phyloP scores from a whole-genome alignment of 202 grass and related monocot genomes.

The Setaria italica region DNA sequence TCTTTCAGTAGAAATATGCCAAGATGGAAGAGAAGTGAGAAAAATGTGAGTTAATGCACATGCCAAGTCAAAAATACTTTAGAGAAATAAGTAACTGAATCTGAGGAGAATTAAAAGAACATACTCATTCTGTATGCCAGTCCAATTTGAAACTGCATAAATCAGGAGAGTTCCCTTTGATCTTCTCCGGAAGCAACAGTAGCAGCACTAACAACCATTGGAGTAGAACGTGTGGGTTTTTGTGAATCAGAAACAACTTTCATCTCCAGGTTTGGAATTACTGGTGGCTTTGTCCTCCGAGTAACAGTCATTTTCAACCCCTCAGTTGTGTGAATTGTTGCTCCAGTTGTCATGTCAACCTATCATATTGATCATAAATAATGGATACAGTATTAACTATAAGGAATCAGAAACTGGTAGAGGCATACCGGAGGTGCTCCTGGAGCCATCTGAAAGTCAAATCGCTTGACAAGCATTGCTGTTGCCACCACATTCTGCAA shows the following conservation, averaged over 20 bases:
- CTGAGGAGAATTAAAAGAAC: conserved; percentile 34
- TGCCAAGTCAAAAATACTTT: background rate
- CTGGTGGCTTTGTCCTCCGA: conserved; percentile 60
- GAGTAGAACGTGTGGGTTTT: conserved; percentile 40
- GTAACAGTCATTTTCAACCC: conserved; percentile 96
- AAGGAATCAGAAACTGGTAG: conserved; percentile 30
- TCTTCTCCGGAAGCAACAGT: conserved; percentile 61
- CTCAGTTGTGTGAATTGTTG: conserved; percentile 89
- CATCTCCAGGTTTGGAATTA: conserved; percentile 76
- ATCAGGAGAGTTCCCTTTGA: conserved; percentile 72
- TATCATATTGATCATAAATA: conserved; percentile 44
- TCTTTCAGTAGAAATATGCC: conserved; percentile 23
- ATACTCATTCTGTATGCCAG: conserved; percentile 39
- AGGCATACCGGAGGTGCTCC: conserved; percentile 81
- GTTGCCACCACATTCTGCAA: conserved; percentile 85
- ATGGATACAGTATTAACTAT: background rate
- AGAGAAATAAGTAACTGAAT: background rate
- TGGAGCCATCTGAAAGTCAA: conserved; percentile 91
- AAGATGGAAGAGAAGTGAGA: conserved; percentile 14
- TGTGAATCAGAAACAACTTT: conserved; percentile 66
- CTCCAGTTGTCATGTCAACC: conserved; percentile 97
- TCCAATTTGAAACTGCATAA: conserved; percentile 20
- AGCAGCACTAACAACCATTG: conserved; percentile 43
- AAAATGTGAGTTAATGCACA: conserved; percentile 13
- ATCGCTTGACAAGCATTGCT: conserved; percentile 92